Evolutionary conservation across 371 early-diverging fungal species (phyloP), one percentile per base, ranked within the genome.

Genomic region (Apophysomyces trapeziformis): DNA sequence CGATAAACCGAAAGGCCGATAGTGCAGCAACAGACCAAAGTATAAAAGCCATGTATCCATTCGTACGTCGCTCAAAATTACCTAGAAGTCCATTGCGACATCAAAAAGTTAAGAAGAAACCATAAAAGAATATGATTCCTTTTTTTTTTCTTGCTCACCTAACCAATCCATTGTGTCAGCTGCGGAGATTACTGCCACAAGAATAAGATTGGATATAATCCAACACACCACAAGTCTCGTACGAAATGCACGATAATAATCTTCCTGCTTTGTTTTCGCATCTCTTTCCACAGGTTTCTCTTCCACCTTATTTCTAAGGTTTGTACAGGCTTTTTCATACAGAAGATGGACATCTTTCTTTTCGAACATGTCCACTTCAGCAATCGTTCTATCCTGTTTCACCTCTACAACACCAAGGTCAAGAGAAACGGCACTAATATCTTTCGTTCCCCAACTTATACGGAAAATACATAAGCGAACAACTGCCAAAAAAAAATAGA

Each of bases 401-500:
- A 77, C 74, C 57, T 75, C 71, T 37, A 82, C 79, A 66, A 82
- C 79, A 56, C 86, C 87, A 21, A 84, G 74, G 62, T 81, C 81
- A 18, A 70, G 72, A 26, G 77, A 66, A 1, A 75, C 71, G 32
- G 69, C 68, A 61, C 73, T 85, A 61, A 91, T 94, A 57, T 95
- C 96, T 77, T 96, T 96, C 37, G 97, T 96, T 21, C 97, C 98
- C 98, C 98, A 97, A 8, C 81, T 76, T 43, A 35, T 46, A 4
- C 18, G 9, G 14, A 41, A 26, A 37, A 16, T 8, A 39, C 13
- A 60, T 60, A 8, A 59, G n/a, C 37, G 64, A 47, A 16, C 37
- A 62, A 61, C 14, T 21, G 35, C 13, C 56, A 56, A 14, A 32
- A 18, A 3, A 26, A 26, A 26, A 26, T 26, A 1, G 32, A 26